phyloP scores from a whole-genome alignment of 139 green algal species.

The Pseudopediastrum boryanum region DNA sequence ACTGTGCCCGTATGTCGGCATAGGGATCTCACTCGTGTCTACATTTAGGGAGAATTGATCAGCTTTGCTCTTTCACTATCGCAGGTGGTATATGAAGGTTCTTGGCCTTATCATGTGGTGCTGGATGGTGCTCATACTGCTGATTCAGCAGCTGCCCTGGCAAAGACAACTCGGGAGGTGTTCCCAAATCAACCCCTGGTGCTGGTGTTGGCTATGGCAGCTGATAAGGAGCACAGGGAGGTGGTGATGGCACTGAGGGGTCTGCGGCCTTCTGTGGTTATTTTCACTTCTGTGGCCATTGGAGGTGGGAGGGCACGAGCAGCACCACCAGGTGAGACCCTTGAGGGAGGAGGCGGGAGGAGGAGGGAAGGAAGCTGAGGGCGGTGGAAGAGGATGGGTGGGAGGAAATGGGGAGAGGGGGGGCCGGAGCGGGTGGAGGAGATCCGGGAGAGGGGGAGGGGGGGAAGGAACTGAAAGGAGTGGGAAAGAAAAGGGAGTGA shows the following conservation, averaged over 20 bases:
- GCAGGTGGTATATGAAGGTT: slow-evolving; percentile 32
- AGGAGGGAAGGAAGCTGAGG: too few relatives aligned
- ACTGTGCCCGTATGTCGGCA: too few relatives aligned
- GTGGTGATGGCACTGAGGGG: slow-evolving; percentile 50
- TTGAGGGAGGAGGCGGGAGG: too few relatives aligned
- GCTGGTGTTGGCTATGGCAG: slow-evolving; percentile 82
- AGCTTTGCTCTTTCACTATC: background rate
- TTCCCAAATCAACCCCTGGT: slow-evolving; percentile 59
- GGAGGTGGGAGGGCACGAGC: slow-evolving; percentile 57
- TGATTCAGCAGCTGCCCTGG: slow-evolving; percentile 68
- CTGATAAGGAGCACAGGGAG: slow-evolving; percentile 77
- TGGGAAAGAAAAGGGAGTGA: too few relatives aligned
- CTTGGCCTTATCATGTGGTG: slow-evolving; percentile 51
- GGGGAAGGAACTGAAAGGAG: too few relatives aligned
- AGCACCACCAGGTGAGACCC: slow-evolving; percentile 59
- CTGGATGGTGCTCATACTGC: slow-evolving; percentile 83
- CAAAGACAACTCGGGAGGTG: slow-evolving; percentile 40
- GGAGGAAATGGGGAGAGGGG: too few relatives aligned
- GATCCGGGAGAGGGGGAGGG: too few relatives aligned
- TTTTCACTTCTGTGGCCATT: slow-evolving; percentile 76
- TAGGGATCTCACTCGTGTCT: too few relatives aligned
- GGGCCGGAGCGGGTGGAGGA: too few relatives aligned
- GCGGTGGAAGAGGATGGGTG: too few relatives aligned
- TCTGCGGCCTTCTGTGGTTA: slow-evolving; percentile 48
- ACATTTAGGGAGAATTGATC: too few relatives aligned